Conservation (phyloP, 1,139 yeast genomes). For the Diutina ranongensis region DNA sequence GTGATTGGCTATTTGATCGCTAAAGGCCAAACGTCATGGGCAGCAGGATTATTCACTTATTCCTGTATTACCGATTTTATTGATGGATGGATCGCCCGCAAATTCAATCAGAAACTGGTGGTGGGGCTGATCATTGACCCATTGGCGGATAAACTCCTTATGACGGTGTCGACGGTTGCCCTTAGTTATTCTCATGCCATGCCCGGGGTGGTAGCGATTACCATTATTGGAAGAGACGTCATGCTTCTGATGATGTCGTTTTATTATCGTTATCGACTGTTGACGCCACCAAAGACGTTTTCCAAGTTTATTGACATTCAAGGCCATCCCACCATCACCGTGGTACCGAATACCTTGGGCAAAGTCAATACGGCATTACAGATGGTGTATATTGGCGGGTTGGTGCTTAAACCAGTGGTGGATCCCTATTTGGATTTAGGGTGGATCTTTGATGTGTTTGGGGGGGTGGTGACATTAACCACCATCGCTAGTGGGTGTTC, state of each 20-base stretch:
- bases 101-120: constrained; percentile 62
- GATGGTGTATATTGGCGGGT: constrained; percentile 76
- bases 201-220: constrained; percentile 53
- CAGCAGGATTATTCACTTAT: constrained; percentile 64
- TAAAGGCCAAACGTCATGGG: constrained; percentile 45
- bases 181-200: constrained; percentile 59
- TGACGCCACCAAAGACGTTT: constrained; percentile 70
- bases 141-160: constrained; percentile 82
- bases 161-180: constrained; percentile 78
- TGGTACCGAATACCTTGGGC: constrained; percentile 80
- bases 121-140: constrained; percentile 93
- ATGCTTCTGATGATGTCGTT: constrained; percentile 67
- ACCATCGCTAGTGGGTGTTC: constrained; percentile 73
- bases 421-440: constrained; percentile 9
- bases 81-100: constrained; percentile 87
- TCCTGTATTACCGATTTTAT: constrained; percentile 85
- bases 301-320: constrained; percentile 51
- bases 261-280: constrained; percentile 58
- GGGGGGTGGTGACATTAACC: constrained; percentile 56
- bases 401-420: constrained; percentile 57
- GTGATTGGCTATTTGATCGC: constrained; percentile 69
- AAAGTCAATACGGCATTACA: constrained; percentile 86
- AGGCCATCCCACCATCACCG: constrained; percentile 76
- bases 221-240: constrained; percentile 80
- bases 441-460: constrained; percentile 11